A percentile compares a stretch with the other conserved stretches of the same genome.
Evolutionary conservation across 495 filamentous ascomycete species (phyloP).

Genomic region (Neurospora sublineolata): DNA sequence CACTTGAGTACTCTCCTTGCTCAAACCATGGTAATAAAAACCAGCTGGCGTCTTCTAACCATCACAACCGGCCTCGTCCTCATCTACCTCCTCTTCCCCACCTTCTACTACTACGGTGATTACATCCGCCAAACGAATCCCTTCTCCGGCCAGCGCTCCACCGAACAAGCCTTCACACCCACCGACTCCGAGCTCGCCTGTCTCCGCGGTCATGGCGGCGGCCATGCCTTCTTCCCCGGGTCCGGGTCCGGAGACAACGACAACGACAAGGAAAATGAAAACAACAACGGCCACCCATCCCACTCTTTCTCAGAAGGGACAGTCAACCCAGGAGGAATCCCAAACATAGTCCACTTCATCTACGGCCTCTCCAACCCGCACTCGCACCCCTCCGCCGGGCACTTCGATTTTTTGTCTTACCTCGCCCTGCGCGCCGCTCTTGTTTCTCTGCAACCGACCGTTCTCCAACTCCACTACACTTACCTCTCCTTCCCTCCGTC

Average conservation of each 20-base stretch:
- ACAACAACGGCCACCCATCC: background rate
- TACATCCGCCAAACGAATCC: slow-evolving; percentile 29
- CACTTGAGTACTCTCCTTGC: background rate
- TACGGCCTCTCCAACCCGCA: slow-evolving; percentile 32
- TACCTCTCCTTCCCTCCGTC: slow-evolving; percentile 30
- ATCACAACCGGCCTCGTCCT: slow-evolving; percentile 17
- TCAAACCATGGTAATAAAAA: background rate
- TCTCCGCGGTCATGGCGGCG: slow-evolving; percentile 11
- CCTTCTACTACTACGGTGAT: slow-evolving; percentile 23
- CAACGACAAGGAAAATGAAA: background rate
- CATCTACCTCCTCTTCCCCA: slow-evolving; percentile 15
- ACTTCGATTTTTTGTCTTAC: slow-evolving; percentile 35
- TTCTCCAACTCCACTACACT: slow-evolving; percentile 34
- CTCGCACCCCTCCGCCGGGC: slow-evolving; percentile 22
- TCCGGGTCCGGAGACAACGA: background rate
- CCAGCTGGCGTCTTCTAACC: slow-evolving; percentile 8
- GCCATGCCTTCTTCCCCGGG: slow-evolving; percentile 11
- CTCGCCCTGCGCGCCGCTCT: slow-evolving; percentile 33
- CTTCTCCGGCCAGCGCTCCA: slow-evolving; percentile 29
- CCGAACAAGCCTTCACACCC: slow-evolving; percentile 27
- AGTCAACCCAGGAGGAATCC: slow-evolving; percentile 14
- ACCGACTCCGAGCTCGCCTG: slow-evolving; percentile 27
- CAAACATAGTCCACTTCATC: slow-evolving; percentile 37
- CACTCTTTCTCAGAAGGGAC: background rate
- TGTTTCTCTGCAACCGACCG: slow-evolving; percentile 30